Evolutionary conservation across 164 flowering plant genomes (phyloP), one percentile per base, ranked within the genome.

Genomic region (Liquidambar formosana): DNA sequence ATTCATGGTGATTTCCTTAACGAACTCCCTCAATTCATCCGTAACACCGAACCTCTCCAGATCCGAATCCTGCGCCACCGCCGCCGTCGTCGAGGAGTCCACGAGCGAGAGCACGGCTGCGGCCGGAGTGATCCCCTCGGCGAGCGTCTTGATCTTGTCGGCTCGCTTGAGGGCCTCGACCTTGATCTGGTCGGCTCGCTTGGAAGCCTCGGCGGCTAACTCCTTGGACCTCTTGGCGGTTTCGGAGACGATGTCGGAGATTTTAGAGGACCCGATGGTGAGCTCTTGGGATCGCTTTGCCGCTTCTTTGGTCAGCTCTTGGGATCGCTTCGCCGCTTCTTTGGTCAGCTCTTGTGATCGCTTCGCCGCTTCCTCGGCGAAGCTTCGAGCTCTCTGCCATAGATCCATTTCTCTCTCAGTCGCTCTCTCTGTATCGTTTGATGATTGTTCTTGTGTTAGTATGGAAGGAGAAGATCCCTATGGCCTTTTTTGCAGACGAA

Each of bases 1-100:
- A 61, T 65, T 79, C 1, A 74, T 11, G 3, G 91, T 85, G 49
- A 94, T 85, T 43, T 78, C 94, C 77, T 85, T 87, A 1, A 90
- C 90, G 68, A 94, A 94, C 72, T 94, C 98, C 56, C 90, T 71
- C 75, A 94, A 68, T 26, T 91, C 97, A 57, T 90, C 89, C 12
- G 88, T 90, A 27, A 94, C 78, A 11, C 97, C 98, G 66, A 81
- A 94, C 71, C 61, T 75, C 79, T 84, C 88, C 46, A 92, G 86
- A 78, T 90, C 90, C 38, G 28, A 68, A 9, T 33, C 52, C 15
- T 45, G 1, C 19, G 48, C 18, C 57, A 51, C 67, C 71, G 67
- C 43, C 56, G 61, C 15, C n/a, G 46, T 16, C 4, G 67, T 23
- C 12, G 78, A 70, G 19, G 81, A 72, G 22, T 75, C 84, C 10